Base-by-base conservation (phyloP, 805 yeast genomes). In the Lachancea dasiensis region DNA sequence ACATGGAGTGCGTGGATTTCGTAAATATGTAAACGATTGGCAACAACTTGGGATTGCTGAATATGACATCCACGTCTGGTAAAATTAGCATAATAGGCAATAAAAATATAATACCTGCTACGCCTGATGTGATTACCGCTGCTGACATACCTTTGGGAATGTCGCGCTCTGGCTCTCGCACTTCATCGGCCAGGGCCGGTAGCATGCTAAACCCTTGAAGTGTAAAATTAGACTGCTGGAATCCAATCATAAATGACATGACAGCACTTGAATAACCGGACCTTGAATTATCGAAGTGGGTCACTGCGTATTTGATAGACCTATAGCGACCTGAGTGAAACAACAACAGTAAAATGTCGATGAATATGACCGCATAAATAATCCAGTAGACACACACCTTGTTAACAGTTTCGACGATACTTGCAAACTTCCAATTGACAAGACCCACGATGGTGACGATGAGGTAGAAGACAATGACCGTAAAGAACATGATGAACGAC, bases 141-240 rank as follows among this genome's bases (percentile, higher is more conserved):
- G 71, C 65, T 1, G 81, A 60, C 53, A 85, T 75, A 4, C 92
- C 92, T 46, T 72, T 72, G 11, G 95, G 87, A 50, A 85, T 79
- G 36, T 77, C 79, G 39, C 64, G 72, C 53, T 85, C 92, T 0
- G 95, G 90, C 16, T 67, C 67, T 45, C 77, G 72, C 11, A 85
- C 92, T 60, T 85, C 95, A 51, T 85, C 95, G 32, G 87, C 77
- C 67, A 85, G 73, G 5, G 90, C 79, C 14, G 86, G 83, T 19
- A 85, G 66, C 74, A 84, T 77, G 19, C 90, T 90, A 58, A 81
- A 85, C 0, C 92, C 95, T 43, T 84, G 85, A 52, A 84, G 67
- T 16, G 90, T 83, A 60, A 82, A 81, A 22, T 83, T 77, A 1
- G 87, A 78, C 45, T 84, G 81, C 58, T 81, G 87, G 41, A 85